Percentiles rank a stretch among this genome's conserved stretches.
Evolutionary conservation across 1,284 basidiomycete species (phyloP).

Genomic region (Trametes pubescens): DNA sequence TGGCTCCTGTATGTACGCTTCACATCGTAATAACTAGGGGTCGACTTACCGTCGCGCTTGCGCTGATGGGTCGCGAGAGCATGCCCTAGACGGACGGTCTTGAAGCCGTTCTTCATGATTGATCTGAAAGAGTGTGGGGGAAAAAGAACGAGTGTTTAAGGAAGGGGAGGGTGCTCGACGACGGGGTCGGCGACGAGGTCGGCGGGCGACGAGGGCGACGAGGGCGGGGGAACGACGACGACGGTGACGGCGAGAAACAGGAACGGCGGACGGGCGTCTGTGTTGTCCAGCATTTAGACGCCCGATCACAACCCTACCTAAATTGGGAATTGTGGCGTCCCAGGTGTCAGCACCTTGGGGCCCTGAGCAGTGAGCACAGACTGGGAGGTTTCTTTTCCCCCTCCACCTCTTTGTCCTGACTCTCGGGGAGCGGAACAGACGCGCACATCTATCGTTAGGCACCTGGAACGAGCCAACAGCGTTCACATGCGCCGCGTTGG

Average conservation of each 20-base stretch:
- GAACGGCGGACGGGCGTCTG: conserved; percentile 8
- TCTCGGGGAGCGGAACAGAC: too few relatives aligned
- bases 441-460: too few relatives aligned
- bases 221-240: conserved; percentile 8
- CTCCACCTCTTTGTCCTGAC: too few relatives aligned
- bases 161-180: conserved; percentile 17
- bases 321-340: neutral
- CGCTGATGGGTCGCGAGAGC: conserved; percentile 24
- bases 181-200: conserved; percentile 16
- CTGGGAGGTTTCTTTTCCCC: too few relatives aligned
- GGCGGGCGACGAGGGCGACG: conserved; percentile 5
- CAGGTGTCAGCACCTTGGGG: too few relatives aligned
- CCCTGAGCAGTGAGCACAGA: too few relatives aligned
- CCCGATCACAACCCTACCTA: neutral
- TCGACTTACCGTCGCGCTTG: conserved; percentile 35
- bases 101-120: conserved; percentile 32
- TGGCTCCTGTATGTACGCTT: neutral
- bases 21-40: neutral
- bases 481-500: too few relatives aligned
- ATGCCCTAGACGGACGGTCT: conserved; percentile 33
- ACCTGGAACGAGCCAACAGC: too few relatives aligned
- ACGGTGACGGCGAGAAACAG: conserved; percentile 18
- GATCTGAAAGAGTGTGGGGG: conserved; percentile 20
- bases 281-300: neutral
- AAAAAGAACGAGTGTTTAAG: conserved; percentile 6